Evolutionary conservation across 768 basidiomycete species (phyloP), one percentile per base, ranked within the genome.

Genomic region (Clitopilus passeckerianus): DNA sequence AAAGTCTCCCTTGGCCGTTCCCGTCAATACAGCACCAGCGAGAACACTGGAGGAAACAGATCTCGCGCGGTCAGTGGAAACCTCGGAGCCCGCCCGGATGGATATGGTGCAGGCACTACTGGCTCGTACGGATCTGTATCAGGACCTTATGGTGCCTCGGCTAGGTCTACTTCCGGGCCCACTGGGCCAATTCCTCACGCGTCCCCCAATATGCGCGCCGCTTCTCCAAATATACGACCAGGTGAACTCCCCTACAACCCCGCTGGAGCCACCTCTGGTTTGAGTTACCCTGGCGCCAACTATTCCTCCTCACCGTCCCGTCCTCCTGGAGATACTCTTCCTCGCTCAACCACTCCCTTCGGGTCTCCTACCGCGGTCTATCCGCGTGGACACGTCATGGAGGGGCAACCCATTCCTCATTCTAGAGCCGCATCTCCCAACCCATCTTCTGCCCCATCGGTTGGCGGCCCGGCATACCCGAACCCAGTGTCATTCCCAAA

Each of bases 361-460:
- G 68, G 66, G 15, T 69, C 69, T 10, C 55, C 61, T 34, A 54
- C 72, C 12, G 63, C 71, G 4, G 72, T 80, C n/a, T 87, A 87
- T 67, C 82, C 86, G 53, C 70, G 76, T 3, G 83, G 84, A 1
- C 86, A 85, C 70, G 70, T 80, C 43, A 63, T 86, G 63, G 85
- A 82, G 58, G 86, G 86, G 1, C 80, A 80, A 53, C 76, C 81
- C 24, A 72, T 82, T 23, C 71, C 59, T 60, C 70, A 64, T 53
- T 77, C 76, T 22, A 76, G 85, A 56, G 80, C 82, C 2, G 70
- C 82, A 24, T 82, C 82, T 20, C 85, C 86, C 9, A 81, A 81
- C 69, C 83, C 81, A 20, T 79, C 80, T 18, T 20, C 20, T 61
- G 60, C 57, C 63, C 61, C 50, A 35, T 59, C 52, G 54, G 35